phyloP scores from a whole-genome alignment of 495 filamentous ascomycete species.

The Aspergillus asperescens region DNA sequence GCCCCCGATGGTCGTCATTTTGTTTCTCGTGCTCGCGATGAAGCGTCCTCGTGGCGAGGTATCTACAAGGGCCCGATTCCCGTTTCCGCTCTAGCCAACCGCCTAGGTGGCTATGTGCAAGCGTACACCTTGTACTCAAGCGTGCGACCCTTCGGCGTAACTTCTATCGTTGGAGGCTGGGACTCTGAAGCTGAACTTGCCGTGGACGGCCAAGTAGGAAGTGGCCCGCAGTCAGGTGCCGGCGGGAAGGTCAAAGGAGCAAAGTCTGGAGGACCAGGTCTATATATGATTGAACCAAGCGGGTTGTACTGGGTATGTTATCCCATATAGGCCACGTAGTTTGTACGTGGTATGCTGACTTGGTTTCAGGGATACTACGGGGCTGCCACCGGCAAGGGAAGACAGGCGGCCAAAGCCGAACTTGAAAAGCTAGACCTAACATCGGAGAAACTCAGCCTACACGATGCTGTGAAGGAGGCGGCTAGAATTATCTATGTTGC shows the following conservation, averaged over 20 bases:
- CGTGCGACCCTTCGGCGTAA: conserved; percentile 93
- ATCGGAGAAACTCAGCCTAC: conserved; percentile 66
- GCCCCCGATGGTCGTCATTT: conserved; percentile 94
- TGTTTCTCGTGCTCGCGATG: conserved; percentile 86
- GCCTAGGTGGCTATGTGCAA: conserved; percentile 93
- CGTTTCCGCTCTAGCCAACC: conserved; percentile 74
- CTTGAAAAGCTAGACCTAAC: conserved; percentile 94
- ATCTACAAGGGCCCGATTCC: conserved; percentile 90
- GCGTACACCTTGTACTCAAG: conserved; percentile 95
- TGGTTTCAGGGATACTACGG: conserved; percentile 79
- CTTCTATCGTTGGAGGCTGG: conserved; percentile 89
- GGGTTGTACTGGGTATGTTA: conserved; percentile 80
- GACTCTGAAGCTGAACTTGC: conserved; percentile 73
- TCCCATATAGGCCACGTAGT: neutral
- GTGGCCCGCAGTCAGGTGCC: conserved; percentile 66
- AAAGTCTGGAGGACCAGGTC: conserved; percentile 77
- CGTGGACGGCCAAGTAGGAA: conserved; percentile 84
- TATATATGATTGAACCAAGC: conserved; percentile 99
- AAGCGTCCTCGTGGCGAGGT: conserved; percentile 82
- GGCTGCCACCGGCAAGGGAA: conserved; percentile 91
- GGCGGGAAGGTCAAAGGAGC: conserved; percentile 72
- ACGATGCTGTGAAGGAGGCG: conserved; percentile 90
- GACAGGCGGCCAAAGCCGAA: conserved; percentile 94
- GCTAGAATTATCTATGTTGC: conserved; percentile 94
- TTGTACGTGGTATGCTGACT: conserved; percentile 13